Evolutionary conservation across 116 monocot genomes (phyloP).

Genomic region (Zostera marina): DNA sequence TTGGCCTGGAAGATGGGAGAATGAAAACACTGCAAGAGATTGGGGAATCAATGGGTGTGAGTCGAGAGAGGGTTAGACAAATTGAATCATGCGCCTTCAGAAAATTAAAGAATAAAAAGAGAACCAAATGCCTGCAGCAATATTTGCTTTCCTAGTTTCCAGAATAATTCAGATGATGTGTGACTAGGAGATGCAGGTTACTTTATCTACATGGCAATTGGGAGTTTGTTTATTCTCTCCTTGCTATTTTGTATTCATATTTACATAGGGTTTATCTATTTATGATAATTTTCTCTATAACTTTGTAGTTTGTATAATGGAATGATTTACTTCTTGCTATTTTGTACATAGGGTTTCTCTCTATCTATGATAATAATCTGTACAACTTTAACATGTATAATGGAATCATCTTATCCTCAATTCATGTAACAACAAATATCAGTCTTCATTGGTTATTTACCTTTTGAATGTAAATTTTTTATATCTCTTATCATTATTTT

Average conservation of each 20-base stretch:
- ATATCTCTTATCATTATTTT: too few relatives aligned
- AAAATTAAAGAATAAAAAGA: slow-evolving; percentile 70
- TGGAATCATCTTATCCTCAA: too few relatives aligned
- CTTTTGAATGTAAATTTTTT: too few relatives aligned
- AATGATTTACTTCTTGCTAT: too few relatives aligned
- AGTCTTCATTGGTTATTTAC: too few relatives aligned
- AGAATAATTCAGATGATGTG: neutral
- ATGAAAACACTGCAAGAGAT: slow-evolving; percentile 85
- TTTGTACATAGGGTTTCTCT: too few relatives aligned
- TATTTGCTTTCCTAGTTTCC: slow-evolving; percentile 24
- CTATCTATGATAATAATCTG: too few relatives aligned
- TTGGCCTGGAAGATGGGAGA: slow-evolving; percentile 72
- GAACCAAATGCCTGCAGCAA: slow-evolving; percentile 42
- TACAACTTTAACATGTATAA: too few relatives aligned
- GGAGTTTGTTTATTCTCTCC: neutral
- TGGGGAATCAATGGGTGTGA: slow-evolving; percentile 67
- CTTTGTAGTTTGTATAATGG: neutral
- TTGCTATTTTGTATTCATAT: neutral
- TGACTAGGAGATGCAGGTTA: neutral
- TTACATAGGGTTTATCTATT: neutral
- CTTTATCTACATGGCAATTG: slow-evolving; percentile 1
- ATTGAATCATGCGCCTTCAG: slow-evolving; percentile 71
- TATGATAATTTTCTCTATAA: neutral
- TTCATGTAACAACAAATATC: too few relatives aligned
- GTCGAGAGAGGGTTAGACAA: slow-evolving; percentile 73